Conservation (phyloP, 495 filamentous ascomycete species). For the Podospora comata region DNA sequence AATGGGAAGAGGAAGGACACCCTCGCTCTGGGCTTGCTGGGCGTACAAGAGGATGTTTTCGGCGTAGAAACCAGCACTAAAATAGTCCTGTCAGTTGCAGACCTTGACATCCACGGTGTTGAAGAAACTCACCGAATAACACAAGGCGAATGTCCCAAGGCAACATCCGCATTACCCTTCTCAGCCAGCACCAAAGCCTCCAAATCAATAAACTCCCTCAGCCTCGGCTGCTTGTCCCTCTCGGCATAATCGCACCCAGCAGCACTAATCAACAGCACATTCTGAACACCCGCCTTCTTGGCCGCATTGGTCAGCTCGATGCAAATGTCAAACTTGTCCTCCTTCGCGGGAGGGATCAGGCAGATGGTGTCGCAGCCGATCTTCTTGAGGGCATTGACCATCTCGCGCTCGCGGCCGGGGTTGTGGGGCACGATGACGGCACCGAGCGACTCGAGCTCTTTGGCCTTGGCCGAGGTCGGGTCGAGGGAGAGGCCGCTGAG, state of each 20-base stretch:
- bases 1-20: slow-evolving; percentile 49
- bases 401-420: slow-evolving; percentile 41
- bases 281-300: slow-evolving; percentile 49
- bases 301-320: slow-evolving; percentile 49
- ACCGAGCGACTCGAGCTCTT: slow-evolving; percentile 54
- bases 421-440: slow-evolving; percentile 47
- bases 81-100: background rate
- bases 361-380: slow-evolving; percentile 52
- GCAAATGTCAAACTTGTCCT: slow-evolving; percentile 48
- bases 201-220: slow-evolving; percentile 55
- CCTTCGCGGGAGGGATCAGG: slow-evolving; percentile 50
- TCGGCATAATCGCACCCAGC: slow-evolving; percentile 56
- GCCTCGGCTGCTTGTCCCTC: slow-evolving; percentile 46
- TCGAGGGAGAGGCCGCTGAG: slow-evolving; percentile 46
- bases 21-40: slow-evolving; percentile 45
- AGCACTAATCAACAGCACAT: slow-evolving; percentile 52
- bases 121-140: slow-evolving; percentile 47
- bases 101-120: background rate
- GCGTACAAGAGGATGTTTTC: slow-evolving; percentile 55
- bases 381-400: slow-evolving; percentile 41
- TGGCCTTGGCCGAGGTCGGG: slow-evolving; percentile 46
- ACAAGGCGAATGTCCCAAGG: slow-evolving; percentile 46
- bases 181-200: slow-evolving; percentile 44
- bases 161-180: slow-evolving; percentile 45
- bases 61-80: slow-evolving; percentile 53